A percentile compares a stretch with the other conserved stretches of the same genome.
Evolutionary conservation across 2,329 filamentous ascomycete genomes (phyloP).

Genomic region (Trichothecium sympodiale): DNA sequence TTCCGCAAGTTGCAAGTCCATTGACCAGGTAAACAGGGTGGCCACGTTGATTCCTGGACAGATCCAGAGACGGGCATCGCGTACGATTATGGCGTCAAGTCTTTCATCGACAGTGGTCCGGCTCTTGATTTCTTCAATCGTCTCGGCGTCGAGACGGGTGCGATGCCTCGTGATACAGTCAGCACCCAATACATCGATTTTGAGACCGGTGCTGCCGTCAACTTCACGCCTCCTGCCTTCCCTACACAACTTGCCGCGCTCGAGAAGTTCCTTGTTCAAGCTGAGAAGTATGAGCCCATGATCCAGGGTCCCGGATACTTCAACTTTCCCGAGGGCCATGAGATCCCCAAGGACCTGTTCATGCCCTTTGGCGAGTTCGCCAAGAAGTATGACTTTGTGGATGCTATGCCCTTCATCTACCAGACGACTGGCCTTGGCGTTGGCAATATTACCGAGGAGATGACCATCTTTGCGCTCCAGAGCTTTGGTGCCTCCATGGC

Average conservation of each 20-base stretch:
- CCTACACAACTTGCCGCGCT: constrained; percentile 13
- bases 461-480: constrained; percentile 35
- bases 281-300: constrained; percentile 17
- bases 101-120: constrained; percentile 24
- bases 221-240: constrained; percentile 12
- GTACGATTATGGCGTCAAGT: constrained; percentile 25
- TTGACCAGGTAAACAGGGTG: constrained; percentile 22
- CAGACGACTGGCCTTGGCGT: constrained; percentile 29
- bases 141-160: constrained; percentile 23
- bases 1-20: not conserved
- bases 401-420: constrained; percentile 27
- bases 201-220: constrained; percentile 18
- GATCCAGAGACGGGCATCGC: constrained; percentile 23
- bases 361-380: constrained; percentile 36
- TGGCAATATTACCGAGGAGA: constrained; percentile 28
- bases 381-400: constrained; percentile 32
- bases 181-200: constrained; percentile 23
- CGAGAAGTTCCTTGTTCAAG: constrained; percentile 15
- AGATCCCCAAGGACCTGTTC: constrained; percentile 21
- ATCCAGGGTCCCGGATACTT: constrained; percentile 20
- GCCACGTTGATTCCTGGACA: constrained; percentile 35
- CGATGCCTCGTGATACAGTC: constrained; percentile 11
- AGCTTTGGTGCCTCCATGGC: constrained; percentile 24
- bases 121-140: constrained; percentile 31
- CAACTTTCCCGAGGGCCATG: constrained; percentile 28